Conservation (phyloP, 306 rosid species). For the Sphenostylis stenocarpa region DNA sequence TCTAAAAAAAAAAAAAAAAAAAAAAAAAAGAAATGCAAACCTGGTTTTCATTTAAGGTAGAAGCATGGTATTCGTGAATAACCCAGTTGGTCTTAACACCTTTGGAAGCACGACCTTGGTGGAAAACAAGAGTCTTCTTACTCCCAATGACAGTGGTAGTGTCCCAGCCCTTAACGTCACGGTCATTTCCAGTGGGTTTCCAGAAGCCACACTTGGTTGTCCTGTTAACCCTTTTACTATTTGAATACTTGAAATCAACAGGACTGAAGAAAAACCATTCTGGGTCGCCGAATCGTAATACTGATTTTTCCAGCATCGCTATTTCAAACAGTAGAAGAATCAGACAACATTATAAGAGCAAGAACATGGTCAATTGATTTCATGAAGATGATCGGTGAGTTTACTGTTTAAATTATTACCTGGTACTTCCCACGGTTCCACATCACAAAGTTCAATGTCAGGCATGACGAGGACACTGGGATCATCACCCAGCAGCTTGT, state of each 20-base stretch:
- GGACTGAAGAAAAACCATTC: slow-evolving; percentile 67
- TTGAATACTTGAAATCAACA: slow-evolving; percentile 37
- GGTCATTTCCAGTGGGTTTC: slow-evolving; percentile 62
- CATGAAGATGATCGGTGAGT: neutral
- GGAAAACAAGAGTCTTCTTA: slow-evolving; percentile 68
- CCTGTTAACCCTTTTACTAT: slow-evolving; percentile 37
- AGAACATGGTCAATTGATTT: neutral
- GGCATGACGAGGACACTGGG: neutral
- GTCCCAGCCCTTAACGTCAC: slow-evolving; percentile 26
- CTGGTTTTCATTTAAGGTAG: slow-evolving; percentile 23
- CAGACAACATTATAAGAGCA: neutral
- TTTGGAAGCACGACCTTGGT: slow-evolving; percentile 25
- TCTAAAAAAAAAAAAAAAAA: too few relatives aligned
- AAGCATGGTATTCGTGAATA: slow-evolving; percentile 63
- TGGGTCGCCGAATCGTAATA: slow-evolving; percentile 27
- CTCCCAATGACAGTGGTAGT: slow-evolving; percentile 43
- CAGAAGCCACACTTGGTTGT: slow-evolving; percentile 56
- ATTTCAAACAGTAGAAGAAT: neutral
- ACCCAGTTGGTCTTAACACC: slow-evolving; percentile 51
- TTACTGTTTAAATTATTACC: slow-evolving; percentile 10
- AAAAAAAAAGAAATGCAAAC: slow-evolving; percentile 37
- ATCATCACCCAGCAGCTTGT: slow-evolving; percentile 31
- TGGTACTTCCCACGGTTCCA: slow-evolving; percentile 57
- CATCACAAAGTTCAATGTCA: slow-evolving; percentile 40
- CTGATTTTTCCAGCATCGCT: slow-evolving; percentile 27